These are phyloP conservation scores for Solanum pinnatisectum DNA, from an alignment of 257 asterid species.

Conservation along the genomic window DNA sequence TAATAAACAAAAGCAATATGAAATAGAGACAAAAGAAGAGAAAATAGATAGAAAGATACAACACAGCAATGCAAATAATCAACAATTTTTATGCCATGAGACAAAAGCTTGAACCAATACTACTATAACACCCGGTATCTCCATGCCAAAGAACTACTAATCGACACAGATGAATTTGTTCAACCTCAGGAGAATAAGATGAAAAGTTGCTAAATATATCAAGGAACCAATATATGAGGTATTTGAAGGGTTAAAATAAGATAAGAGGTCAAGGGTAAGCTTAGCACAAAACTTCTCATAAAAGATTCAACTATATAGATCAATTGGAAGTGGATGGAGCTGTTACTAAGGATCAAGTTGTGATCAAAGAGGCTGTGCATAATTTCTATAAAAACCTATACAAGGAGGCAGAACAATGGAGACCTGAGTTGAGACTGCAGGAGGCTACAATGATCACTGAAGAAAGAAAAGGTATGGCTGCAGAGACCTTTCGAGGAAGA, in stretches of 20 bases:
- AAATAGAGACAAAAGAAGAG: not conserved
- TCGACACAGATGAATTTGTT: not conserved
- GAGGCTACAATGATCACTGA: no score
- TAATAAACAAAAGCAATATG: not conserved
- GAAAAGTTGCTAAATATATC: not conserved
- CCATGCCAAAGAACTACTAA: not conserved
- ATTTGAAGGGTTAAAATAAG: not conserved
- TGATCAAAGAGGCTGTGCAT: no score
- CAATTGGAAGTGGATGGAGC: no score
- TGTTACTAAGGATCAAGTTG: no score
- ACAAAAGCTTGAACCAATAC: not conserved
- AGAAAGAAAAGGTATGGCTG: no score
- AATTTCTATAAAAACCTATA: no score
- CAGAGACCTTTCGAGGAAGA: no score
- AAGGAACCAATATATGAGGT: not conserved
- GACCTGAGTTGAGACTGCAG: no score
- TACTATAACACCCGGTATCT: not conserved
- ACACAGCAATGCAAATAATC: not conserved
- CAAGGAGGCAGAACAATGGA: no score
- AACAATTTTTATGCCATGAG: not conserved
- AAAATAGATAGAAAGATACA: not conserved
- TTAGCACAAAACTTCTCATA: not conserved
- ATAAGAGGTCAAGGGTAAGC: not conserved
- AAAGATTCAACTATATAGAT: no score
- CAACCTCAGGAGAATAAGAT: not conserved